A percentile compares a stretch with the other conserved stretches of the same genome.
These are phyloP conservation scores for Sphaerulina populicola DNA, from an alignment of 2,329 filamentous ascomycete genomes.

Conservation along the genomic window DNA sequence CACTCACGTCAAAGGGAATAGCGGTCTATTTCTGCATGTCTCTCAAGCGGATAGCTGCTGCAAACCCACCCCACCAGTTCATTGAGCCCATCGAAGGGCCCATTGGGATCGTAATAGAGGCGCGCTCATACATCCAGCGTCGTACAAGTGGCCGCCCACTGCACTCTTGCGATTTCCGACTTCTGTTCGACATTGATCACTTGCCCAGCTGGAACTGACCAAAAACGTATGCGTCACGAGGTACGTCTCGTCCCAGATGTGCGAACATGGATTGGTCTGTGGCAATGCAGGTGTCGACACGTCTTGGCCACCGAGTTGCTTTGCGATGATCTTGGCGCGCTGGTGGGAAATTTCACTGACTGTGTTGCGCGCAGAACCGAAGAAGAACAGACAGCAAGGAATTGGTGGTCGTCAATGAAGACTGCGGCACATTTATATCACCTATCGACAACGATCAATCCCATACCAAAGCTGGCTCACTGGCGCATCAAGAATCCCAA, in stretches of 20 bases:
- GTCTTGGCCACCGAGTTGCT: constrained; percentile 3
- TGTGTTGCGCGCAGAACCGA: constrained; percentile 9
- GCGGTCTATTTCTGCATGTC: constrained; percentile 29
- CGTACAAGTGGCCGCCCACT: constrained; percentile 32
- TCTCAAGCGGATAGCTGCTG: constrained; percentile 30
- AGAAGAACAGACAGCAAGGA: constrained; percentile 27
- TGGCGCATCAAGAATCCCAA: constrained; percentile 42
- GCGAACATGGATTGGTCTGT: constrained; percentile 4
- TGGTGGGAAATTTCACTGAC: constrained; percentile 17
- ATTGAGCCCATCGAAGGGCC: constrained; percentile 16
- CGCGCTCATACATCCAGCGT: constrained; percentile 25
- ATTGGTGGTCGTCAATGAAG: constrained; percentile 32
- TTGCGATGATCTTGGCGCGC: background rate
- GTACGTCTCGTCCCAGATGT: constrained; percentile 24
- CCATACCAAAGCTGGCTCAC: constrained; percentile 44
- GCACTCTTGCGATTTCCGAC: constrained; percentile 19
- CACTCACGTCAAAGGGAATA: constrained; percentile 26
- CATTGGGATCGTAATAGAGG: constrained; percentile 13
- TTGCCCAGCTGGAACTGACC: constrained; percentile 26
- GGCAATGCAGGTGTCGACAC: background rate
- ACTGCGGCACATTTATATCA: constrained; percentile 30
- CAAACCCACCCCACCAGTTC: constrained; percentile 21
- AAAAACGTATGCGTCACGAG: constrained; percentile 31
- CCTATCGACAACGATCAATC: constrained; percentile 28
- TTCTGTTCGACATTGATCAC: constrained; percentile 21